Evolutionary conservation across 257 asterid genomes (phyloP).

Genomic region (Lithospermum erythrorhizon): DNA sequence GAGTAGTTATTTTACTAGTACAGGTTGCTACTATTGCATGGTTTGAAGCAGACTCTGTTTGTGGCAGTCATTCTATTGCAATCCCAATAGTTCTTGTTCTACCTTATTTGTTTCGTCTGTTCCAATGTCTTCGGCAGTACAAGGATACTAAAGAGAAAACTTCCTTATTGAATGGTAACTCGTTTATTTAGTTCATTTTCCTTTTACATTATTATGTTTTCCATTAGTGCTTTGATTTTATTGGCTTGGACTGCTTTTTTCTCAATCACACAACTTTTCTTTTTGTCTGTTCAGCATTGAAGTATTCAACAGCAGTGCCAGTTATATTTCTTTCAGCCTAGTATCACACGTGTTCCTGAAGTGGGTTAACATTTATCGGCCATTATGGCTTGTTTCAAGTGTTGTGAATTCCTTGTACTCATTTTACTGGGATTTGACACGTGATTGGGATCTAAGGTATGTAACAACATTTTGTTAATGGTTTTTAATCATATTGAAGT

Average conservation of each 20-base stretch:
- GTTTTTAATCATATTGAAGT: no score
- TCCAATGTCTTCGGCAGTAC: conserved; percentile 92
- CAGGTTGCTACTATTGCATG: conserved; percentile 99
- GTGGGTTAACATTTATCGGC: conserved; percentile 70
- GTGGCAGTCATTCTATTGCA: conserved; percentile 96
- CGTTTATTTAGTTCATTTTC: conserved; percentile 1
- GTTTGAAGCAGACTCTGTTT: conserved; percentile 98
- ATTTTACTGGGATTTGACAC: conserved; percentile 88
- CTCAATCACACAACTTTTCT: conserved; percentile 21
- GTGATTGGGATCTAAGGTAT: conserved; percentile 98
- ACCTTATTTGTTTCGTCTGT: conserved; percentile 87
- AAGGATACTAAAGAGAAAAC: conserved; percentile 81
- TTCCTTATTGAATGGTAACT: conserved; percentile 71
- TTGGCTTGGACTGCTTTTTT: no score
- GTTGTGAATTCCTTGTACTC: conserved; percentile 86
- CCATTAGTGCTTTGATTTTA: background rate
- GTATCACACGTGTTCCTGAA: conserved; percentile 77
- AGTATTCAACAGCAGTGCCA: conserved; percentile 91
- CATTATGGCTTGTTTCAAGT: conserved; percentile 85
- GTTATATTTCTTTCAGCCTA: conserved; percentile 91
- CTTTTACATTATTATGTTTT: background rate
- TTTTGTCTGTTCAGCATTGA: conserved; percentile 60
- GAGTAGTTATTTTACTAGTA: conserved; percentile 17
- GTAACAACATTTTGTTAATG: background rate
- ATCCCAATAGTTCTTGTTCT: conserved; percentile 83